Evolutionary conservation across 2,329 filamentous ascomycete genomes (phyloP), one percentile per base, ranked within the genome.

Genomic region (Sclerotinia trifoliorum): DNA sequence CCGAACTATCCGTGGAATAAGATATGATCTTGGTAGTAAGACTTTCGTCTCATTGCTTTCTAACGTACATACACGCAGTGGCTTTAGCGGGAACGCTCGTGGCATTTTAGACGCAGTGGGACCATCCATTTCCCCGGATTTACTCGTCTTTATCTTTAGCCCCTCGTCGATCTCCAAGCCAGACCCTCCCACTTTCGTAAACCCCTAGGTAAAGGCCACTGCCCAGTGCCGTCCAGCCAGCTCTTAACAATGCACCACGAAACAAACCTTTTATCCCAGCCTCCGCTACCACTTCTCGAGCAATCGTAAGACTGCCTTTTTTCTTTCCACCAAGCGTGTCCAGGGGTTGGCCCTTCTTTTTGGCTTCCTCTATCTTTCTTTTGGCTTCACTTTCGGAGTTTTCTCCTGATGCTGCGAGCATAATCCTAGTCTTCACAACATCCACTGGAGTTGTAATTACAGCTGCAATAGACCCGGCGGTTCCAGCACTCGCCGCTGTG

Each of bases 351-450:
- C 75, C 71, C 74, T 78, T 67, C 24, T 70, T 70, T 64, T 70
- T 74, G n/a, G 70, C 70, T 32, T 69, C 70, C 24, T 75, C 71
- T 15, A 71, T 56, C n/a, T 72, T 70, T 29, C 73, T 71, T 63
- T 71, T 75, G 44, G 71, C 74, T 57, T 75, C 70, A 29, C 71
- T 76, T 15, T 79, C 72, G 17, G 71, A 75, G 17, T 62, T 76
- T 68, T 76, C 73, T 65, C 72, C 70, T 65, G 74, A 70, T 1
- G 88, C 88, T 42, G 85, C 83, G 35, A 97, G 82, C 93, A 96
- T 97, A 79, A 96, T 90, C 62, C 92, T 82, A 71, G 93, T 96
- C 82, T 97, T 96, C 32, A 97, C 86, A 13, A 96, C 92, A 78
- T 97, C 94, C 67, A 93, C 87, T 0, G 94, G 94, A 63, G 93